Evolutionary conservation across 108 stramenopile genomes (phyloP), one percentile per base, ranked within the genome.

Genomic region (Ochromonas danica): DNA sequence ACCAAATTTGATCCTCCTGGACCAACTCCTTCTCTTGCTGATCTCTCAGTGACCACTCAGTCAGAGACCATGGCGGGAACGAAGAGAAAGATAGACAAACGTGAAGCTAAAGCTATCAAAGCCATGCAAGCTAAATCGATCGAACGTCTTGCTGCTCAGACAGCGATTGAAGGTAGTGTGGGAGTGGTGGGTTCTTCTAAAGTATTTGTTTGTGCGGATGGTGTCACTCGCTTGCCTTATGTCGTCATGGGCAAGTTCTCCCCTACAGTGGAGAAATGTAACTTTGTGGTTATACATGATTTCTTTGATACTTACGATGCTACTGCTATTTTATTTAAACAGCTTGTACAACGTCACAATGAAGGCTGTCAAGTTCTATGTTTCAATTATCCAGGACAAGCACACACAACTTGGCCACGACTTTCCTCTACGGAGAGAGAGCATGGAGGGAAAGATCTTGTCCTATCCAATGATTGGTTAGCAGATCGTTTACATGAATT

Each of bases 381-480:
- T 39, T 84, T 85, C 70, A 89, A 89, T 72, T 88, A 84, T 6
- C 88, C 88, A 0, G 88, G 88, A 0, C 88, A 89, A 40, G 85
- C 87, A 0, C 71, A 85, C 41, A 87, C 88, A 38, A 60, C 70
- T 33, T 87, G 79, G 39, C 88, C 87, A 1, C 75, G 40, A 1
- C 60, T 62, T 35, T 61, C 84, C 0, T 71, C 84, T 17, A 63
- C 51, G 17, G 42, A 79, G 0, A 40, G 72, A 75, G 45, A 75
- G 35, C 72, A 41, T 28, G 72, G 72, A 57, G 72, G 14, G 10
- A 75, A 60, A 57, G 72, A 75, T 35, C 72, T 22, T 6, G 31
- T 42, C 31, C 38, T 86, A 0, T 86, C 83, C 33, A 85, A 84
- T 17, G 85, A 81, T 36, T 89, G 85, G 83, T 42, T 86, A 1